These are phyloP conservation scores for Rickenella mellea DNA, from an alignment of 768 basidiomycete species.

Conservation along the genomic window DNA sequence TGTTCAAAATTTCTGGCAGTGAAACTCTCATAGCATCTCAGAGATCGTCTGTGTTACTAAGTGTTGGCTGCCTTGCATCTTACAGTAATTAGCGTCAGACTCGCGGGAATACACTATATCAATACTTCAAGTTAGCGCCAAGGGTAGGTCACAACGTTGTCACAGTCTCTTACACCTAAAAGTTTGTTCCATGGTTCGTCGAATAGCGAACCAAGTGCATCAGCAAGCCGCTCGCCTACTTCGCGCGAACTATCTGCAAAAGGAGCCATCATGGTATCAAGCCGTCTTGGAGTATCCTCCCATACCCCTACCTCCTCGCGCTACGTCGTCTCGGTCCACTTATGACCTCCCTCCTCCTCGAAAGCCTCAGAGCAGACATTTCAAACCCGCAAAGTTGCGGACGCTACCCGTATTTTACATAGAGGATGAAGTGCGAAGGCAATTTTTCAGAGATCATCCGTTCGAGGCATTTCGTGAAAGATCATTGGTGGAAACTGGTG, in stretches of 20 bases:
- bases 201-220: constrained; percentile 83
- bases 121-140: too few species aligned
- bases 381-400: constrained; percentile 14
- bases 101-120: too few species aligned
- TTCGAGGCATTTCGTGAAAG: constrained; percentile 86
- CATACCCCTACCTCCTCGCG: constrained; percentile 71
- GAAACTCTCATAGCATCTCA: too few species aligned
- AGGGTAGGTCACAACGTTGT: too few species aligned
- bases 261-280: constrained; percentile 74
- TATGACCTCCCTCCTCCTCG: constrained; percentile 32
- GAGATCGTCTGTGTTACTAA: too few species aligned
- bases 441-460: constrained; percentile 94
- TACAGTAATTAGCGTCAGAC: too few species aligned
- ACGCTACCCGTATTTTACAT: constrained; percentile 63
- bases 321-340: constrained; percentile 45
- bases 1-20: too few species aligned
- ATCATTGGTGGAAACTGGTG: constrained; percentile 63
- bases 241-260: constrained; percentile 48
- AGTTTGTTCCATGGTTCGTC: constrained; percentile 76
- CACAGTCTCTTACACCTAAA: too few species aligned
- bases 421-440: constrained; percentile 78
- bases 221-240: constrained; percentile 77
- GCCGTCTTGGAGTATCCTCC: constrained; percentile 87
- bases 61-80: too few species aligned
- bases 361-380: not conserved